These are phyloP conservation scores for Trichosporon sp. DNA, from an alignment of 1,284 basidiomycete genomes.

Conservation along the genomic window DNA sequence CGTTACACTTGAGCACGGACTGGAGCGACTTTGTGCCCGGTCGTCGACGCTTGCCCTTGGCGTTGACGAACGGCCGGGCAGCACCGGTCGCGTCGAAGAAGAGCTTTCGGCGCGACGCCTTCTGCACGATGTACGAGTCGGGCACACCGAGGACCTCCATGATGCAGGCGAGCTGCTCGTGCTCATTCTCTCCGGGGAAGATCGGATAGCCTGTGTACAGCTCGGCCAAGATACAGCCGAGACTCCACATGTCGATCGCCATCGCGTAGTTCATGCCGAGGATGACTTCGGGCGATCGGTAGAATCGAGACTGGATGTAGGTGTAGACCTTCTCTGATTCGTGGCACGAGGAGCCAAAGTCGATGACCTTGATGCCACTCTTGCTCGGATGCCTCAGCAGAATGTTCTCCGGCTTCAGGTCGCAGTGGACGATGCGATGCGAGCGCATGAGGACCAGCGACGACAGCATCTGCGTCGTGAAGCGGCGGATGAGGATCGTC, in stretches of 20 bases:
- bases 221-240: constrained; percentile 96
- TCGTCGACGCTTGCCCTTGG: constrained; percentile 86
- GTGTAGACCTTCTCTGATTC: constrained; percentile 99
- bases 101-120: constrained; percentile 85
- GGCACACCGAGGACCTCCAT: constrained; percentile 98
- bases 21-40: constrained; percentile 85
- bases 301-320: constrained; percentile 98
- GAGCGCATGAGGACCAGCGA: constrained; percentile 90
- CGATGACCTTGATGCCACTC: constrained; percentile 96
- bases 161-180: constrained; percentile 97
- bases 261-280: constrained; percentile 92
- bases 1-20: constrained; percentile 80
- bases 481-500: constrained; percentile 87
- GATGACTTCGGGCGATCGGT: constrained; percentile 96
- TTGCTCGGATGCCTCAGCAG: constrained; percentile 89
- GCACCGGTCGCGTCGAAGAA: constrained; percentile 95
- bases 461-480: constrained; percentile 91
- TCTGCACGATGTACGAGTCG: constrained; percentile 90
- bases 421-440: constrained; percentile 98
- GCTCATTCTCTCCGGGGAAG: constrained; percentile 99
- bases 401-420: constrained; percentile 99
- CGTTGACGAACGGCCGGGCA: constrained; percentile 90
- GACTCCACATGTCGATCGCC: constrained; percentile 95
- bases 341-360: constrained; percentile 97
- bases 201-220: constrained; percentile 98